Evolutionary conservation across 306 rosid genomes (phyloP).

Genomic region (Vicia villosa): DNA sequence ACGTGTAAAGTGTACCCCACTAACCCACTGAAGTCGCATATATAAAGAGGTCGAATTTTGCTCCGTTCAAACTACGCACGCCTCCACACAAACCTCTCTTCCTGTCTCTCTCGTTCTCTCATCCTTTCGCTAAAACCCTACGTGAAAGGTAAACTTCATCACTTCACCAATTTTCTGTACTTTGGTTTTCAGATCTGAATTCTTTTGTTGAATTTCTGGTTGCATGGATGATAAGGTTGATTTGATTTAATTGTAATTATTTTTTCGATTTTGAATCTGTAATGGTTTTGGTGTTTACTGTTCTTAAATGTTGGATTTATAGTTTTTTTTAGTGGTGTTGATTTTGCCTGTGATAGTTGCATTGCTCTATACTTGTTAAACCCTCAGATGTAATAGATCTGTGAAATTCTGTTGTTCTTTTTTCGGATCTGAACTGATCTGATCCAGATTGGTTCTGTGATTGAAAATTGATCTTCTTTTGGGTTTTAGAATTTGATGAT

Average conservation of each 20-base stretch:
- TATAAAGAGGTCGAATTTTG: not conserved
- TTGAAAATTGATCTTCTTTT: not conserved
- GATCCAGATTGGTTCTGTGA: not conserved
- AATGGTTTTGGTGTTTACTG: not conserved
- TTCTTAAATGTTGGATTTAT: not conserved
- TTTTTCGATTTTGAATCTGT: not conserved
- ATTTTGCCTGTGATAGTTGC: not conserved
- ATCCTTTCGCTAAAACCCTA: constrained; percentile 32
- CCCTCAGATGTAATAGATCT: constrained; percentile 1
- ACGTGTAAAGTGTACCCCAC: constrained; percentile 18
- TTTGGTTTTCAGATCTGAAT: constrained; percentile 29
- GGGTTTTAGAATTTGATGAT: not conserved
- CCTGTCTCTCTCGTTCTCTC: not conserved
- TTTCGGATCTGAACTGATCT: constrained; percentile 1
- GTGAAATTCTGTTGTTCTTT: not conserved
- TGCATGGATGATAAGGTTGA: not conserved
- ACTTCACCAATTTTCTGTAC: not conserved
- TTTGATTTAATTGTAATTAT: not conserved
- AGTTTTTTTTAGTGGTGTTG: not conserved
- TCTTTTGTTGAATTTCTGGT: not conserved
- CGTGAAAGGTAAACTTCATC: constrained; percentile 37
- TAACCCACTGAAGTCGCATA: not conserved
- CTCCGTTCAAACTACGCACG: constrained; percentile 42
- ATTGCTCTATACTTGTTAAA: not conserved
- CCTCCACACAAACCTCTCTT: constrained; percentile 10